Base-by-base conservation (phyloP, 805 yeast species). In the Metschnikowia santaceciliae region DNA sequence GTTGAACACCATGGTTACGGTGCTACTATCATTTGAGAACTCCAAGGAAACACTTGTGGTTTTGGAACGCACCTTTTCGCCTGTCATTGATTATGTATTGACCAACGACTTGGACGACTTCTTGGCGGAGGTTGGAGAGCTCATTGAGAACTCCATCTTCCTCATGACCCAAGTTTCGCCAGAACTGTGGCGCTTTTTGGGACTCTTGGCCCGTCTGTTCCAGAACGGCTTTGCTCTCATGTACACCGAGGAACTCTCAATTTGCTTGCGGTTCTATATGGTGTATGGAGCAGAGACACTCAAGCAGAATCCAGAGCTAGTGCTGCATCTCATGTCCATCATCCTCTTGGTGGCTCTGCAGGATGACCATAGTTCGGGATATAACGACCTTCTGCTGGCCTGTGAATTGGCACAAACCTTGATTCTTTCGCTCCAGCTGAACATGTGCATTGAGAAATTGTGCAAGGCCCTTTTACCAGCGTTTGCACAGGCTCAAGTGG, bases 21-120 rank as follows among this genome's bases (percentile, higher is more conserved):
- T 92, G 48, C 69, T 92, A 38, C 69, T 88, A 46, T 84, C 96
- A 4, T 82, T 91, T 70, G 96, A 94, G 66, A 86, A 85, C 62
- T 84, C 96, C 1, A 74, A 74, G 7, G 87, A 82, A 39, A 77
- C 86, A 46, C 84, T 89, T 14, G 69, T 67, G 22, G 77, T 75
- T 62, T 73, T 91, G 46, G 90, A 88, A 61, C 83, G 79, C 48
- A 80, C 83, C 5, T 79, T 88, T 46, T 69, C 78, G 45, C 95
- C 96, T 5, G 83, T 84, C 14, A 80, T 90, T 42, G 78, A 78
- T 53, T 81, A 77, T 56, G 86, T 91, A 5, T 74, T 92, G 37
- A 77, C 72, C 34, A 78, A 86, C 61, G 80, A 80, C 37, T 66
- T 88, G 59, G 83, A 82, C 46, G 92, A 88, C 60, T 88, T 88